A percentile compares a stretch with the other conserved stretches of the same genome.
phyloP scores from a whole-genome alignment of 2,329 filamentous ascomycete species.

The Emydomyces testavorans region DNA sequence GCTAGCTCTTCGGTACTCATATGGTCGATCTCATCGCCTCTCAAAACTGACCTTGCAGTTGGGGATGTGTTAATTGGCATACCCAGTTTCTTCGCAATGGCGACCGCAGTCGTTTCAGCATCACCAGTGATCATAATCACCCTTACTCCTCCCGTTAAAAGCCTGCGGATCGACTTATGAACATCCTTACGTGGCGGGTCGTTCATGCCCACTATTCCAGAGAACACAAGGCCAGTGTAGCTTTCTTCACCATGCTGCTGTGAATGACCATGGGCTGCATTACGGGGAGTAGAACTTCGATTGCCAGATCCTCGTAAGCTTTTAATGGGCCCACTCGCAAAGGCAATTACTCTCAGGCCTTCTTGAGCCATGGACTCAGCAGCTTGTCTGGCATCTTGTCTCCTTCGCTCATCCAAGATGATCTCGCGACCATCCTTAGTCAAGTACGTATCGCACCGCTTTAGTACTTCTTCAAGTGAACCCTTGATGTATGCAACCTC shows the following conservation, averaged over 20 bases:
- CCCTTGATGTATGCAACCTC: conserved; percentile 94
- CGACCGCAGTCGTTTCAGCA: conserved; percentile 84
- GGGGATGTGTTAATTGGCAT: conserved; percentile 62
- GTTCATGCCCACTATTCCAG: conserved; percentile 91
- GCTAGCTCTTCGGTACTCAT: conserved; percentile 81
- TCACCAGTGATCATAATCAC: conserved; percentile 99
- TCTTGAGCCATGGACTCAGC: conserved; percentile 80
- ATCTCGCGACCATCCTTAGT: conserved; percentile 77
- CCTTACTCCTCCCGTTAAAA: conserved; percentile 90
- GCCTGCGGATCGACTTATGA: conserved; percentile 70
- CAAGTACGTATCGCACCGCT: conserved; percentile 81
- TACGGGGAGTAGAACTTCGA: conserved; percentile 39
- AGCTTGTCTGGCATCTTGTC: conserved; percentile 62
- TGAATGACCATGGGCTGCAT: conserved; percentile 8
- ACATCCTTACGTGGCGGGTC: conserved; percentile 89
- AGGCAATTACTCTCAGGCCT: conserved; percentile 80
- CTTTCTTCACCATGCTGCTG: conserved; percentile 51
- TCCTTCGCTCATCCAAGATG: conserved; percentile 63
- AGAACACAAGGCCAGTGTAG: conserved; percentile 76
- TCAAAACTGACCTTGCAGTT: conserved; percentile 54
- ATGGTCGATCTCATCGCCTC: conserved; percentile 81
- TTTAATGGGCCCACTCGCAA: conserved; percentile 69
- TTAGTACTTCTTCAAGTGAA: conserved; percentile 74
- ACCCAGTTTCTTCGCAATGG: conserved; percentile 87
- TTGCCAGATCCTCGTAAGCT: conserved; percentile 39